Base-by-base conservation (phyloP, 208 protist genomes). In the Herpetomonas muscarum region DNA sequence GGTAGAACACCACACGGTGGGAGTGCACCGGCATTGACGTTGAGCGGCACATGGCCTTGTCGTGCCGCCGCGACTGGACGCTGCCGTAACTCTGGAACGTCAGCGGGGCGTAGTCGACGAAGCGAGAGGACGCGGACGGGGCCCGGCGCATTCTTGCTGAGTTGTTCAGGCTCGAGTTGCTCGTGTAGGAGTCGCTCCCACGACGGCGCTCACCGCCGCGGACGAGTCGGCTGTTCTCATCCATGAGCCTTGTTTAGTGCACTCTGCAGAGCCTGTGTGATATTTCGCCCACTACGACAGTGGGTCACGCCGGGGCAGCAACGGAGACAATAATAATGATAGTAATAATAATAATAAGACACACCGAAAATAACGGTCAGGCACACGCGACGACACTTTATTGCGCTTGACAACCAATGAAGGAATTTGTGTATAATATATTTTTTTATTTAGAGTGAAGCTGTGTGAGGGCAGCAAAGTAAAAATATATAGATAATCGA, bases 11-110 rank as follows among this genome's bases (percentile, higher is more conserved):
- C n/a, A 86, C 66, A 26, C 74, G 70, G 1, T 66, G 62, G 25
- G 70, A 62, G 41, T 39, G 70, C 55, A 78, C 74, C 5, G 84
- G 84, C 65, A 81, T 70, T 15, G 84, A 91, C 36, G 60, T 37
- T 30, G 84, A 81, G 29, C 79, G 79, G 28, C 70, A 49, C 26
- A 45, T 26, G 15, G 39, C 13, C 39, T 21, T 6, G 15, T 46
- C 41, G 15, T 39, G 21, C 47, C 58, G 19, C 25, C 53, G 13
- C n/a, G 15, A 5, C 5, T 36, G 10, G 17, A 37, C 65, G 9
- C 67, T 74, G 55, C 77, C 77, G 56, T 84, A 84, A 19, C 41
- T 46, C 17, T 46, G 41, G 41, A 24, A 46, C 5, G 41, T 24
- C 10, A 46, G 41, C 41, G 41, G 41, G 10, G 22, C 41, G 41